These are phyloP conservation scores for Cajanus cajan DNA, from an alignment of 306 rosid genomes.

Conservation along the genomic window DNA sequence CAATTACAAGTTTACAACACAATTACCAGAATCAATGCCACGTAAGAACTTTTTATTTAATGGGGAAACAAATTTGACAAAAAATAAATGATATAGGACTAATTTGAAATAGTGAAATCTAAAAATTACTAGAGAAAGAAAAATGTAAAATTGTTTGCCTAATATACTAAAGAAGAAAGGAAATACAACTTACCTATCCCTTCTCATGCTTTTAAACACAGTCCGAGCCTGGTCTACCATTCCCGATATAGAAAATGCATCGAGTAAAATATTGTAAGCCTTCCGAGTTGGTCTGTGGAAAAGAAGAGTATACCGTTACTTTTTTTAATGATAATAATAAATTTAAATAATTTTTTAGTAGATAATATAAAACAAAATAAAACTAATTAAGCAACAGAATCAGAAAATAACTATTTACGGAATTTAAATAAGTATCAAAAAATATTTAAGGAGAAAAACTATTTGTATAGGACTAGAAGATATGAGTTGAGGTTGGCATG, in stretches of 20 bases:
- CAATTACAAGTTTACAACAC: background rate
- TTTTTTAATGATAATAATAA: background rate
- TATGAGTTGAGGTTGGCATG: background rate
- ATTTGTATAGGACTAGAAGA: background rate
- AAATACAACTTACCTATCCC: slow-evolving; percentile 67
- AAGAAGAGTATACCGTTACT: slow-evolving; percentile 8
- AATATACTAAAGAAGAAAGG: background rate
- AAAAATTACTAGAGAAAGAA: background rate
- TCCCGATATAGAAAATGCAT: slow-evolving; percentile 93
- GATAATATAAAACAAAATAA: background rate
- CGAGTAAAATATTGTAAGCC: slow-evolving; percentile 90
- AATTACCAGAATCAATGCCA: background rate
- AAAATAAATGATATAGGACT: background rate
- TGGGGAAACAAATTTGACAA: background rate
- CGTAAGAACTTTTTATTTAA: background rate
- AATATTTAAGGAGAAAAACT: background rate
- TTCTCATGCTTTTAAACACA: slow-evolving; percentile 91
- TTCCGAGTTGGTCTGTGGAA: slow-evolving; percentile 80
- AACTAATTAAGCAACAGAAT: background rate
- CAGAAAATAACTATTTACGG: too few species aligned
- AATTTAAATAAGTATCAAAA: slow-evolving; percentile 2
- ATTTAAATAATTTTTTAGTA: background rate
- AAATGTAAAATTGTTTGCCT: background rate
- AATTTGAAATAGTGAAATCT: background rate
- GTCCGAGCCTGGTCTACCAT: slow-evolving; percentile 91